Conservation (phyloP, 2,329 filamentous ascomycete genomes). For the Nemania sp. region DNA sequence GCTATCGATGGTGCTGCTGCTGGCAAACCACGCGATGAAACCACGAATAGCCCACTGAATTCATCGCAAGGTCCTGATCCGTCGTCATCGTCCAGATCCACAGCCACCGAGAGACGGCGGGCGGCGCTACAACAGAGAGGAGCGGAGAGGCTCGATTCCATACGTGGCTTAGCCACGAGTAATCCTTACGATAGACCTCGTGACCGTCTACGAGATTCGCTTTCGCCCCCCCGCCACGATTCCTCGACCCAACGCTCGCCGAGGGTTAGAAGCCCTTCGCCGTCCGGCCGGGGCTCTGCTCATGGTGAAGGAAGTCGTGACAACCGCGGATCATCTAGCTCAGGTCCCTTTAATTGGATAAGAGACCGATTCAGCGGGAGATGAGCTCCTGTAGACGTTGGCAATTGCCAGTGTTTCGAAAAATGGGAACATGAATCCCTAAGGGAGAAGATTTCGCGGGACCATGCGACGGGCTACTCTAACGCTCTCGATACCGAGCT, state of each 20-base stretch:
- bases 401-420: neutral
- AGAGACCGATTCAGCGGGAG: constrained; percentile 46
- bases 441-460: neutral
- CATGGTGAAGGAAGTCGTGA: constrained; percentile 41
- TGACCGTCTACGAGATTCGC: constrained; percentile 32
- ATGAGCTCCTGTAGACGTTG: constrained; percentile 26
- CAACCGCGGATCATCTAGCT: constrained; percentile 42
- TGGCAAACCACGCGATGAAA: constrained; percentile 30
- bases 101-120: constrained; percentile 32
- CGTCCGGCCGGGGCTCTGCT: constrained; percentile 32
- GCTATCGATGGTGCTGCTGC: constrained; percentile 51
- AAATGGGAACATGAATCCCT: neutral
- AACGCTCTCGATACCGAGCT: neutral
- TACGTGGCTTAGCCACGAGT: constrained; percentile 21
- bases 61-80: constrained; percentile 6
- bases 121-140: constrained; percentile 29
- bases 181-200: constrained; percentile 17
- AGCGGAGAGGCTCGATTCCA: constrained; percentile 33
- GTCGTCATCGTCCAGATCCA: constrained; percentile 27
- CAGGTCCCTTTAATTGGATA: constrained; percentile 51
- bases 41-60: constrained; percentile 9
- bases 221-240: constrained; percentile 35
- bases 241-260: constrained; percentile 26
- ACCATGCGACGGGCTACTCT: neutral
- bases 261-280: constrained; percentile 37